phyloP scores from a whole-genome alignment of 1,284 basidiomycete genomes.

The Microbotryum violaceum region DNA sequence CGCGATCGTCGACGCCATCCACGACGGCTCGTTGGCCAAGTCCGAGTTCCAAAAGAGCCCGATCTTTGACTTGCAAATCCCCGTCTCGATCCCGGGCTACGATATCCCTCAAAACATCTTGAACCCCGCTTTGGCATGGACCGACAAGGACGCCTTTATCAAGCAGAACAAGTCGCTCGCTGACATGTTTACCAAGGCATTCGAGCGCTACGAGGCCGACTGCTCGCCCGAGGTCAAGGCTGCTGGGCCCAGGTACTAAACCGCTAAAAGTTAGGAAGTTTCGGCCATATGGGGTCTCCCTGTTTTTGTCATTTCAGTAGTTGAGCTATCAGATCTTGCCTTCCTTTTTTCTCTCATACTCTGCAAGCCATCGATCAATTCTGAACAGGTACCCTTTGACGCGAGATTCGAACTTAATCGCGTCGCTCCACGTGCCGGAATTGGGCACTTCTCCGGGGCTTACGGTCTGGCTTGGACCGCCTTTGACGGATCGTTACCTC shows the following conservation, averaged over 20 bases:
- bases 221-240: constrained; percentile 25
- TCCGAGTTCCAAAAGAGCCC: constrained; percentile 78
- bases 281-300: no score
- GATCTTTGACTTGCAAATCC: constrained; percentile 48
- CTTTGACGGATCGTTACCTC: no score
- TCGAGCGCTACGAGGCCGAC: constrained; percentile 76
- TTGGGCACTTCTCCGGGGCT: no score
- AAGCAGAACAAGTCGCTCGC: constrained; percentile 71
- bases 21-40: constrained; percentile 80
- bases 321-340: no score
- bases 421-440: no score
- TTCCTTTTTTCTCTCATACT: no score
- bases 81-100: constrained; percentile 63
- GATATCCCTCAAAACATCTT: constrained; percentile 83
- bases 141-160: constrained; percentile 74
- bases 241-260: constrained; percentile 21
- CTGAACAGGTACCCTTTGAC: no score
- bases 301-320: no score
- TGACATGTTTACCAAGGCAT: constrained; percentile 83
- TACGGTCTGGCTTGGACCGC: no score
- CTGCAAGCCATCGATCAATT: no score
- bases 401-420: no score
- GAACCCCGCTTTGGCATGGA: constrained; percentile 77
- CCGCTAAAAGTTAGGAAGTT: no score
- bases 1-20: constrained; percentile 92